These are phyloP conservation scores for Elongisporangium undulatum DNA, from an alignment of 352 stramenopile species.

Conservation along the genomic window DNA sequence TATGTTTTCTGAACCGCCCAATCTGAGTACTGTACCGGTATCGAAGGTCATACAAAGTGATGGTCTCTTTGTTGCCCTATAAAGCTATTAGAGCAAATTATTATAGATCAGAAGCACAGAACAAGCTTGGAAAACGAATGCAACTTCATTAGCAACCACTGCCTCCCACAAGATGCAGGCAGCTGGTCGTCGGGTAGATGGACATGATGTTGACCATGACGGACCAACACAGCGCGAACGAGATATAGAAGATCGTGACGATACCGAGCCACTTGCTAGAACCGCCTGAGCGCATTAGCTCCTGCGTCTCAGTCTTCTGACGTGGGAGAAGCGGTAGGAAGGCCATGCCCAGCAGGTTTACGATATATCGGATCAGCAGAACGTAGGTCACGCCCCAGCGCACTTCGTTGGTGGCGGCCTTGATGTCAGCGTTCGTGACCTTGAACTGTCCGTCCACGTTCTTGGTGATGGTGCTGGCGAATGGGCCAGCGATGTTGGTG, in stretches of 20 bases:
- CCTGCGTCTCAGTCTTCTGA: constrained; percentile 41
- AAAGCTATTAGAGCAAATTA: too few relatives aligned
- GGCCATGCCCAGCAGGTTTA: constrained; percentile 18
- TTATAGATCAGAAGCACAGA: too few relatives aligned
- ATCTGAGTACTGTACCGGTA: too few relatives aligned
- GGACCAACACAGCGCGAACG: constrained; percentile 11
- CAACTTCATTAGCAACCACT: constrained; percentile 17
- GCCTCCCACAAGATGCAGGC: constrained; percentile 16
- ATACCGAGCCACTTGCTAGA: constrained; percentile 19
- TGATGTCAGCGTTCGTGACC: constrained; percentile 10
- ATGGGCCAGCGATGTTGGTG: constrained; percentile 11
- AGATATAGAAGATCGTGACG: constrained; percentile 26
- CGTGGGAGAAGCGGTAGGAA: constrained; percentile 35
- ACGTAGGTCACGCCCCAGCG: constrained; percentile 33
- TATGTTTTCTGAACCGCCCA: too few relatives aligned
- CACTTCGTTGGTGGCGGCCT: constrained; percentile 10
- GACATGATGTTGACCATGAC: constrained; percentile 28
- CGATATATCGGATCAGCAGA: constrained; percentile 30
- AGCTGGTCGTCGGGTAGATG: constrained; percentile 20
- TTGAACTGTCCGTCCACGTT: constrained; percentile 15
- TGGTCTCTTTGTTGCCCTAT: too few relatives aligned
- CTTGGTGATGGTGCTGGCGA: constrained; percentile 12
- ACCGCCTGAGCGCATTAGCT: constrained; percentile 29
- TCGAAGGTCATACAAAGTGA: too few relatives aligned
- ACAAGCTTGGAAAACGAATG: too few relatives aligned